Evolutionary conservation across 352 stramenopile genomes (phyloP).

Genomic region (Pelagophyceae sp.): DNA sequence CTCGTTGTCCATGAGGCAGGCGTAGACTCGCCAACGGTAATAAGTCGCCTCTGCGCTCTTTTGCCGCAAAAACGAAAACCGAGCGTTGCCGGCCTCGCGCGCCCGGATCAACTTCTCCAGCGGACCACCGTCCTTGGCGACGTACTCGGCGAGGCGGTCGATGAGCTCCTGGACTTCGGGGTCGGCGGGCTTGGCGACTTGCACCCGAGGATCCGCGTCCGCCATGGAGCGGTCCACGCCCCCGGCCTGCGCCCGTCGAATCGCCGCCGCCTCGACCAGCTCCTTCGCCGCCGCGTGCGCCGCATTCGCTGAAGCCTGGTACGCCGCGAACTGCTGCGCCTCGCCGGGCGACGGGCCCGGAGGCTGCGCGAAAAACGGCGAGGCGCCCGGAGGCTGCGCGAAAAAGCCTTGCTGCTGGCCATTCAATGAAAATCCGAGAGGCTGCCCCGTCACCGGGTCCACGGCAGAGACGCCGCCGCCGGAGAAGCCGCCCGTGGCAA

Average conservation of each 20-base stretch:
- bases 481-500: too few relatives aligned
- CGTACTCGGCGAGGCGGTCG: slow-evolving; percentile 34
- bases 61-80: slow-evolving; percentile 32
- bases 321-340: neutral
- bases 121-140: slow-evolving; percentile 35
- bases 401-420: too few relatives aligned
- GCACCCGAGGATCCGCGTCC: slow-evolving; percentile 3
- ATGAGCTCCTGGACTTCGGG: slow-evolving; percentile 24
- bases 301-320: neutral
- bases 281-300: neutral
- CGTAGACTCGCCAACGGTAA: slow-evolving; percentile 36
- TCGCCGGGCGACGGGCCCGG: neutral
- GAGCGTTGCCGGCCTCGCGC: slow-evolving; percentile 27
- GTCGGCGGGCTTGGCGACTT: slow-evolving; percentile 8
- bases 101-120: slow-evolving; percentile 35
- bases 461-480: too few relatives aligned
- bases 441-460: too few relatives aligned
- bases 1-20: neutral
- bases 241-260: neutral
- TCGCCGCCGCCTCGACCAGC: neutral
- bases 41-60: slow-evolving; percentile 31
- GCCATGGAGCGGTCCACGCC: neutral
- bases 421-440: too few relatives aligned
- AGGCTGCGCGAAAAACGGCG: too few relatives aligned
- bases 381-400: too few relatives aligned